A percentile compares a stretch with the other conserved stretches of the same genome.
phyloP scores from a whole-genome alignment of 805 yeast genomes.

The Metschnikowia gruessii region DNA sequence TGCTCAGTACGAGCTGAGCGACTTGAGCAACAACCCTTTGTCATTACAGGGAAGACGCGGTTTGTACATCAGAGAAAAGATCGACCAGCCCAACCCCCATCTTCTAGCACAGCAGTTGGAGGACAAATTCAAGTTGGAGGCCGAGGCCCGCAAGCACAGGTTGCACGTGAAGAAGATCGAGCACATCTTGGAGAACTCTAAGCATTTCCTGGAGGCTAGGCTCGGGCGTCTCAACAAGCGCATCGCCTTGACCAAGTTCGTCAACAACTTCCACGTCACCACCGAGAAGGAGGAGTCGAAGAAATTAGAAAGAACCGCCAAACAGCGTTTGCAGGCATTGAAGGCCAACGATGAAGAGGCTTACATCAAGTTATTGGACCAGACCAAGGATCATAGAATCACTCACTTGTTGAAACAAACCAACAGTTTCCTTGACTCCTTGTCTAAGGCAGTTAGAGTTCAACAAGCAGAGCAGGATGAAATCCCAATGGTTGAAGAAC shows the following conservation, averaged over 20 bases:
- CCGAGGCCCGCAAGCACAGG: slow-evolving; percentile 46
- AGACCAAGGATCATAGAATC: slow-evolving; percentile 83
- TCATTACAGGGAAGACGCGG: slow-evolving; percentile 69
- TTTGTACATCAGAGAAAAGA: slow-evolving; percentile 62
- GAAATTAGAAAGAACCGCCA: slow-evolving; percentile 76
- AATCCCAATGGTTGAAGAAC: slow-evolving; percentile 29
- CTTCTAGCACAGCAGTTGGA: slow-evolving; percentile 72
- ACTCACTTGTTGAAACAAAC: slow-evolving; percentile 81
- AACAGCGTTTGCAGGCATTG: slow-evolving; percentile 82
- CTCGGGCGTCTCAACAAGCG: slow-evolving; percentile 26
- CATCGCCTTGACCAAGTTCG: slow-evolving; percentile 30
- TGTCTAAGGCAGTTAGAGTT: slow-evolving; percentile 73
- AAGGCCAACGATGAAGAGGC: slow-evolving; percentile 89
- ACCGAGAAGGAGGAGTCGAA: slow-evolving; percentile 75
- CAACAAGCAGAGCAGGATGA: slow-evolving; percentile 58
- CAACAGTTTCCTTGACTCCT: slow-evolving; percentile 69
- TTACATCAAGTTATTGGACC: slow-evolving; percentile 75
- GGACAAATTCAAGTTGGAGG: slow-evolving; percentile 64
- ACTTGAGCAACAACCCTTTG: slow-evolving; percentile 50
- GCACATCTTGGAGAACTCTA: slow-evolving; percentile 28
- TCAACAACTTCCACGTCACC: slow-evolving; percentile 48
- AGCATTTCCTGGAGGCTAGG: slow-evolving; percentile 21
- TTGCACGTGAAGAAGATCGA: slow-evolving; percentile 49
- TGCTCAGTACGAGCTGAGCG: slow-evolving; percentile 53
- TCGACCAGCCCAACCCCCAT: slow-evolving; percentile 71